Evolutionary conservation across 2,329 filamentous ascomycete genomes (phyloP).

Genomic region (Trichoderma sp.): DNA sequence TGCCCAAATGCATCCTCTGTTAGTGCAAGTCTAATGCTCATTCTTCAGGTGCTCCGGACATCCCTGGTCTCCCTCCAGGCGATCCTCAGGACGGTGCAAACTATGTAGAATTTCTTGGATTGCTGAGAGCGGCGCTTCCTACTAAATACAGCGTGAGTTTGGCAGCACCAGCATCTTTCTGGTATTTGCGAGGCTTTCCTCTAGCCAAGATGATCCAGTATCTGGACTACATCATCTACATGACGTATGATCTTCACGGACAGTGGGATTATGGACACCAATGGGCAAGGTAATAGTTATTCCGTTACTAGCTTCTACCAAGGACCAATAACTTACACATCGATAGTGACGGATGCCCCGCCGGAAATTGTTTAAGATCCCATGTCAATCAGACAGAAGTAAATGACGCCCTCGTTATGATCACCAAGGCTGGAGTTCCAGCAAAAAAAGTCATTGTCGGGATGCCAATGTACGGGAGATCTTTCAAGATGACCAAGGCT

Average conservation of each 20-base stretch:
- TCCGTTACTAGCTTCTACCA: neutral
- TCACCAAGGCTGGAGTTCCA: constrained; percentile 41
- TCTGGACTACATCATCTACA: constrained; percentile 44
- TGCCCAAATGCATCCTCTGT: neutral
- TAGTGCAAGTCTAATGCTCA: neutral
- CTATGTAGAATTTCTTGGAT: constrained; percentile 29
- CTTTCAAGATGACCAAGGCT: constrained; percentile 40
- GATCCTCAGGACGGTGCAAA: constrained; percentile 8
- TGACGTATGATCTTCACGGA: constrained; percentile 45
- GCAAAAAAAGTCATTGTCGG: constrained; percentile 41
- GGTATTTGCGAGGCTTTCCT: constrained; percentile 42
- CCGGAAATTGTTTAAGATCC: constrained; percentile 42
- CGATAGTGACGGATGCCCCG: constrained; percentile 33
- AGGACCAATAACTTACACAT: neutral
- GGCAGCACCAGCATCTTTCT: constrained; percentile 41
- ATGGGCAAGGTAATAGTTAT: constrained; percentile 21
- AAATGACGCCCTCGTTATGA: constrained; percentile 31
- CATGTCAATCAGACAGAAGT: constrained; percentile 46
- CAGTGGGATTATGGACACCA: constrained; percentile 41
- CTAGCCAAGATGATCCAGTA: constrained; percentile 35
- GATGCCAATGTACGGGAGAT: constrained; percentile 38
- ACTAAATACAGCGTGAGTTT: constrained; percentile 36
- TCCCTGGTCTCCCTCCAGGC: constrained; percentile 39
- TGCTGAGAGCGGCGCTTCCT: neutral
- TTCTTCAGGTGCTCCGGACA: constrained; percentile 39